A percentile compares a stretch with the other conserved stretches of the same genome.
These are phyloP conservation scores for Sistotremastrum niveocremeum DNA, from an alignment of 768 basidiomycete genomes.

Conservation along the genomic window DNA sequence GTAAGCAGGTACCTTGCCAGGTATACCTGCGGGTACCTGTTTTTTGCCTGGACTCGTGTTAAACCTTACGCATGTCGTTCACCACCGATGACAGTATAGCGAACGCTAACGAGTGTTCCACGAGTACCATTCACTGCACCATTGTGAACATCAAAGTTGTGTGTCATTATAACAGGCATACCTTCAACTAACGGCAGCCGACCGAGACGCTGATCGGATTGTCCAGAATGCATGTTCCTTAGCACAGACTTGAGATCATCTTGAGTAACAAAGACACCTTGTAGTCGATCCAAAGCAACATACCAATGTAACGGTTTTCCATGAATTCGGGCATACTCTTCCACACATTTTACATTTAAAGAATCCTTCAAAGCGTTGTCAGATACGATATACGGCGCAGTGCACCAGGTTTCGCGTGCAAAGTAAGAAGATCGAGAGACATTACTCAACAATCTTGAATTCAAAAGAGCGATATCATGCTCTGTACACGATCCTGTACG, in stretches of 20 bases:
- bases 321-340: constrained; percentile 14
- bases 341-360: constrained; percentile 17
- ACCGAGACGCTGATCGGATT: constrained; percentile 19
- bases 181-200: constrained; percentile 22
- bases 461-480: constrained; percentile 14
- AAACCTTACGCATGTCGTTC: no score
- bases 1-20: no score
- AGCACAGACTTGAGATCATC: constrained; percentile 6
- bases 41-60: no score
- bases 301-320: constrained; percentile 16
- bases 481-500: constrained; percentile 14
- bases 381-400: constrained; percentile 22
- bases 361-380: constrained; percentile 24
- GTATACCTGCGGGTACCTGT: no score
- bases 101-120: constrained; percentile 16
- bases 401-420: constrained; percentile 12
- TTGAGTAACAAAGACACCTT: no score
- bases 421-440: background rate
- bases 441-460: constrained; percentile 5
- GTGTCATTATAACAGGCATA: constrained; percentile 25
- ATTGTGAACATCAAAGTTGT: constrained; percentile 25
- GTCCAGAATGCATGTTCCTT: constrained; percentile 14
- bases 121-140: constrained; percentile 25
- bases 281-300: constrained; percentile 14
- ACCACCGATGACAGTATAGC: no score